Percentiles rank a stretch among this genome's conserved stretches.
Conservation (phyloP, 1,284 basidiomycete species). For the Wallemia mellicola region DNA sequence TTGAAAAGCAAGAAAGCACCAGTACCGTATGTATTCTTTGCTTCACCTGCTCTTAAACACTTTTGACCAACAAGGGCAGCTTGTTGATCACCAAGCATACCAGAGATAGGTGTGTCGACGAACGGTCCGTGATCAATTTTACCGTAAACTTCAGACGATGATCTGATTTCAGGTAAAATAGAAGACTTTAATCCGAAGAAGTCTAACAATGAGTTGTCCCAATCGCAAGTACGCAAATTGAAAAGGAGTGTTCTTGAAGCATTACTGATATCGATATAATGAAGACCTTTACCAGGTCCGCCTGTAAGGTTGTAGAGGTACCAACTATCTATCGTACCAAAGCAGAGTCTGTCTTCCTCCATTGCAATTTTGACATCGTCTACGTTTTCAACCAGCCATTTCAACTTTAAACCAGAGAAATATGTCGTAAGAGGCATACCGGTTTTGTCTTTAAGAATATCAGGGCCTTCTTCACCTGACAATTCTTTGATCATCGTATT, state of each 20-base stretch:
- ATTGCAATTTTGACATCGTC: slow-evolving; percentile 51
- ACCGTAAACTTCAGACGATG: slow-evolving; percentile 76
- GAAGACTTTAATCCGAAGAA: slow-evolving; percentile 61
- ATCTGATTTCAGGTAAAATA: slow-evolving; percentile 61
- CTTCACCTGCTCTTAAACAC: slow-evolving; percentile 51
- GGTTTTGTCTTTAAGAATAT: slow-evolving; percentile 41
- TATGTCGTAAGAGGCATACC: slow-evolving; percentile 84
- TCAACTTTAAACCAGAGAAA: slow-evolving; percentile 81
- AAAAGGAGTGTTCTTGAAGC: slow-evolving; percentile 84
- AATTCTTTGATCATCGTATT: slow-evolving; percentile 33
- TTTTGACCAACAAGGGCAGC: slow-evolving; percentile 90
- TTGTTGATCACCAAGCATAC: slow-evolving; percentile 87
- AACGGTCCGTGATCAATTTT: slow-evolving; percentile 34
- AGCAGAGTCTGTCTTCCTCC: slow-evolving; percentile 47
- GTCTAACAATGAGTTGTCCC: slow-evolving; percentile 50
- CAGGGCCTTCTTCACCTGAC: slow-evolving; percentile 25
- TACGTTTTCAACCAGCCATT: slow-evolving; percentile 84
- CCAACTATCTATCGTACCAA: slow-evolving; percentile 94
- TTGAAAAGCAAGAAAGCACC: slow-evolving; percentile 86
- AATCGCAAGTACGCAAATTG: slow-evolving; percentile 48
- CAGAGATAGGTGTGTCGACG: slow-evolving; percentile 52
- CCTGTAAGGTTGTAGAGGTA: slow-evolving; percentile 76
- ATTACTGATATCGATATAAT: slow-evolving; percentile 85
- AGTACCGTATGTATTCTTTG: slow-evolving; percentile 86
- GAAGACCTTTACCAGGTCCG: slow-evolving; percentile 30